Evolutionary conservation across 768 basidiomycete genomes (phyloP).

Genomic region (Leucocoprinus sp.): DNA sequence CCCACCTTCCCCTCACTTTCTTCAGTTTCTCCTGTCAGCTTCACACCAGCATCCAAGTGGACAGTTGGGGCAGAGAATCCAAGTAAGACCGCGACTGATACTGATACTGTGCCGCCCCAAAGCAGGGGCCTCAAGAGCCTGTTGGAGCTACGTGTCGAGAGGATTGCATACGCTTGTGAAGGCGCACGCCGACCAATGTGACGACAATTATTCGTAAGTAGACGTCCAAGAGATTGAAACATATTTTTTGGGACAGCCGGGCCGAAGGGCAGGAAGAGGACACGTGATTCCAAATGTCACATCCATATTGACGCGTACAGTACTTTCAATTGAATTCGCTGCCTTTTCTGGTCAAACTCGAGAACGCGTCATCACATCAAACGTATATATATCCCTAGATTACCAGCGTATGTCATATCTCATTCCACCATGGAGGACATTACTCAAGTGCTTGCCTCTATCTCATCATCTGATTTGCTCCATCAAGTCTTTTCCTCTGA

Average conservation of each 20-base stretch:
- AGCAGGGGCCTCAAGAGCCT: slow-evolving; percentile 17
- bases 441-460: slow-evolving; percentile 3
- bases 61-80: slow-evolving; percentile 22
- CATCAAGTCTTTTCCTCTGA: slow-evolving; percentile 3
- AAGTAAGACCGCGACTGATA: slow-evolving; percentile 15
- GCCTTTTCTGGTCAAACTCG: slow-evolving; percentile 2
- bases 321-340: slow-evolving; percentile 1
- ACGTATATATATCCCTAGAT: slow-evolving; percentile 4
- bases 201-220: slow-evolving; percentile 7
- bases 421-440: slow-evolving; percentile 5
- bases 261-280: neutral
- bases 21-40: slow-evolving; percentile 4
- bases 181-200: neutral
- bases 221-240: slow-evolving; percentile 12
- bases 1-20: slow-evolving; percentile 14
- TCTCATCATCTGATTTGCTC: neutral
- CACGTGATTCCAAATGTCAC: slow-evolving; percentile 5
- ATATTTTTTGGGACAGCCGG: neutral
- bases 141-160: neutral
- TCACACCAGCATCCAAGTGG: slow-evolving; percentile 33
- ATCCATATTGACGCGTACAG: slow-evolving; percentile 2
- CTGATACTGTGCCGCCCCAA: slow-evolving; percentile 25
- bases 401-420: slow-evolving; percentile 5
- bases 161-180: neutral
- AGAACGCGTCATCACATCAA: slow-evolving; percentile 9